Base-by-base conservation (phyloP, 148 eudicot species). In the Rhododendron williamsianum region DNA sequence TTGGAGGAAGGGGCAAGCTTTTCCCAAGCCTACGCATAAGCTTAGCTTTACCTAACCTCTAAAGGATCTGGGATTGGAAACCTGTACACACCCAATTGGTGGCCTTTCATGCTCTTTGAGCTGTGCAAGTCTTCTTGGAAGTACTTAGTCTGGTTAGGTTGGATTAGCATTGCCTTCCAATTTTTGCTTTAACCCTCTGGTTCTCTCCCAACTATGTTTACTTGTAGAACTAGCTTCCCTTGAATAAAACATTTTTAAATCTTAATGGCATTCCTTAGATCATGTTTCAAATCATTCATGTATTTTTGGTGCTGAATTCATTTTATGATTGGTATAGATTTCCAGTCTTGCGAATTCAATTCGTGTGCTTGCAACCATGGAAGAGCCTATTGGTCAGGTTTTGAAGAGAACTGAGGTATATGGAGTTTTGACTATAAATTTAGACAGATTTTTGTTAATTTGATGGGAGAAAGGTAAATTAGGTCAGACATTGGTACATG, bases 351-450 rank as follows among this genome's bases (percentile, higher is more conserved):
- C 99, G 51, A 95, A 95, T 83, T 87, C 99, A 48, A 90, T 97
- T 86, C 95, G 99, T 49, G 92, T 91, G 85, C 93, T 97, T 89
- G 99, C 99, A 82, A 93, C 91, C 38, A 95, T 97, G 98, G 98
- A 97, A 85, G 99, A 97, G 60, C 99, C 99, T 18, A 89, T 97
- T 85, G 99, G 99, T 80, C 95, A 81, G 81, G 89, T 94, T 83
- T 43, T 94, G 58, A 95, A 91, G 88, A 95, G 87, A 91, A 97
- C 96, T 43, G 96, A 97, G 98, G 99, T 93, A 78, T 81, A 15
- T 51, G 46, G 18, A 46, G 67, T 48, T 54, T 82, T 13, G 60
- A 27, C 51, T 3, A 41, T 38, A 23, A 41, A 16, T 77, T 27
- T 51, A 23, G 19, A 77, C 16, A 81, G 27, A 23, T 13, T 48